phyloP scores from a whole-genome alignment of 768 basidiomycete species.

The Panus rudis region DNA sequence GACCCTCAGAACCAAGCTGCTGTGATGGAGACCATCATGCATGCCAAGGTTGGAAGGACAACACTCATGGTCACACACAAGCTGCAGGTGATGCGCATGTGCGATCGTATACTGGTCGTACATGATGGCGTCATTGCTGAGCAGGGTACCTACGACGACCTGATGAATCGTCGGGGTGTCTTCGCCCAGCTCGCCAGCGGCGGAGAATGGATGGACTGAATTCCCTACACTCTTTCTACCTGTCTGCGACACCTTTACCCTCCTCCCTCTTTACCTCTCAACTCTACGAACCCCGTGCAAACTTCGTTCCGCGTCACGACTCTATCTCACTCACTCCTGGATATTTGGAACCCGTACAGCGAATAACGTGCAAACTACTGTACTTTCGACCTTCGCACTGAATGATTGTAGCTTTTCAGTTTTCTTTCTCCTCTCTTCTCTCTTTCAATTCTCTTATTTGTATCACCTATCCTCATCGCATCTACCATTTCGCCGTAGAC shows the following conservation, averaged over 20 bases:
- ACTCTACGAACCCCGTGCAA: no score
- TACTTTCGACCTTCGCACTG: not conserved
- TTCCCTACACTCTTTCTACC: not conserved
- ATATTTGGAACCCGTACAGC: constrained; percentile 1
- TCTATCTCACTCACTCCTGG: not conserved
- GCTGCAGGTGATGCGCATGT: constrained; percentile 82
- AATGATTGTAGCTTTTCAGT: not conserved
- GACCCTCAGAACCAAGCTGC: constrained; percentile 79
- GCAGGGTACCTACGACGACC: constrained; percentile 65
- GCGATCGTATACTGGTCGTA: constrained; percentile 82
- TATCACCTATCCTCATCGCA: not conserved
- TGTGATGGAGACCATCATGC: constrained; percentile 69
- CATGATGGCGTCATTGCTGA: constrained; percentile 74
- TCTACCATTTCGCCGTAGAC: not conserved
- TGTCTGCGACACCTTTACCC: not conserved
- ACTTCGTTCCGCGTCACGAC: no score
- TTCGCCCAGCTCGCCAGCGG: constrained; percentile 75
- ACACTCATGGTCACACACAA: constrained; percentile 95
- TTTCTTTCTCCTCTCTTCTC: not conserved
- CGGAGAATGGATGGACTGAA: constrained; percentile 53
- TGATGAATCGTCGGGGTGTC: constrained; percentile 59
- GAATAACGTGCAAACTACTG: not conserved
- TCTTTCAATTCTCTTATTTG: not conserved
- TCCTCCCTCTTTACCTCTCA: not conserved
- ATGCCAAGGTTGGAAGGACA: constrained; percentile 62